Percentiles rank a stretch among this genome's conserved stretches.
phyloP scores from a whole-genome alignment of 306 rosid species.

The Prunus fruticosa region DNA sequence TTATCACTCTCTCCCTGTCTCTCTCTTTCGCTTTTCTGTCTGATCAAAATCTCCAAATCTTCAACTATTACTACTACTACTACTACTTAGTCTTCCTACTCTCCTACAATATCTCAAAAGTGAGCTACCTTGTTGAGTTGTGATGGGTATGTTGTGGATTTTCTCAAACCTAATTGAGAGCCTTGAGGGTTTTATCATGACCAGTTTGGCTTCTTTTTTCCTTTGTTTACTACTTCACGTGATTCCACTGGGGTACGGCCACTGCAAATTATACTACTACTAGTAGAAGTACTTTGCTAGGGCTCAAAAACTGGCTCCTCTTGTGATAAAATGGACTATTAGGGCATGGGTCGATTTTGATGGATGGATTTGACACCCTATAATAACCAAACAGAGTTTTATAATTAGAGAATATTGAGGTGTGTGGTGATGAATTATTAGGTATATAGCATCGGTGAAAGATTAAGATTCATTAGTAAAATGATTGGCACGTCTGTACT shows the following conservation, averaged over 20 bases:
- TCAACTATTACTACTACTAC: constrained; percentile 15
- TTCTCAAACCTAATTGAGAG: constrained; percentile 23
- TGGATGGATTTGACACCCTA: constrained; percentile 61
- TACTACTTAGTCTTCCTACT: not conserved
- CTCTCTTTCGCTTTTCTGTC: constrained; percentile 23
- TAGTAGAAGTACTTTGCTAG: not conserved
- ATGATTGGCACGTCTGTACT: too few species aligned
- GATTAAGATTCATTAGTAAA: too few species aligned
- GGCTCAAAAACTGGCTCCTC: constrained; percentile 48
- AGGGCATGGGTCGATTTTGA: constrained; percentile 29
- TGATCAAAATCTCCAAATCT: constrained; percentile 33
- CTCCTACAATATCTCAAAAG: constrained; percentile 24
- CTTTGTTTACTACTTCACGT: constrained; percentile 56
- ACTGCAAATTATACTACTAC: constrained; percentile 11
- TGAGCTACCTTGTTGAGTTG: not conserved
- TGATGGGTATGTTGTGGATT: constrained; percentile 27
- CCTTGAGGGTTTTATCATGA: constrained; percentile 48
- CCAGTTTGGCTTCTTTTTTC: constrained; percentile 31
- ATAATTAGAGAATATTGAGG: not conserved
- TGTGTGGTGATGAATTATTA: too few species aligned
- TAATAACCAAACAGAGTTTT: not conserved
- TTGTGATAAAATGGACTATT: not conserved
- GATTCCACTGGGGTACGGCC: constrained; percentile 39
- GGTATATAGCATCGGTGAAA: too few species aligned
- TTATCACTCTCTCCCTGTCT: constrained; percentile 5